A percentile compares a stretch with the other conserved stretches of the same genome.
Evolutionary conservation across 1,284 basidiomycete genomes (phyloP).

Genomic region (Leccinum subrobustum): DNA sequence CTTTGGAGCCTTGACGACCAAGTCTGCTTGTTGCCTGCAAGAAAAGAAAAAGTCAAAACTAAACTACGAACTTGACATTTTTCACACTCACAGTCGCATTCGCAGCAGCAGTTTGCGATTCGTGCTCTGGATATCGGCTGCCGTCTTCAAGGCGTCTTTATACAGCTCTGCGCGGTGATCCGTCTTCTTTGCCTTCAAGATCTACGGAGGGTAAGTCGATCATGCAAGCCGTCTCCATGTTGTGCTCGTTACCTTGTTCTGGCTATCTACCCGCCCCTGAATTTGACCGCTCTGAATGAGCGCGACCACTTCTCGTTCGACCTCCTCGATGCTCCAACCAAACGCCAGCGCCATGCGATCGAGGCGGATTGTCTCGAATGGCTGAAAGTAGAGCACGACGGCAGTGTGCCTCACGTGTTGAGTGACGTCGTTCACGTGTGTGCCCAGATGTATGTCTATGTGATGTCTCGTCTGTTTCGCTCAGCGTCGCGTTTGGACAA

Average conservation of each 20-base stretch:
- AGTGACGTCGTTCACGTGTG: constrained; percentile 61
- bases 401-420: constrained; percentile 69
- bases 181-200: constrained; percentile 70
- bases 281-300: constrained; percentile 77
- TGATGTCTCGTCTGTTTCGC: constrained; percentile 62
- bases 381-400: constrained; percentile 82
- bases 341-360: constrained; percentile 80
- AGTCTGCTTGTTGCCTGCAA: constrained; percentile 65
- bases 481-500: neutral
- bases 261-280: constrained; percentile 76
- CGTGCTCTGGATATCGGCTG: constrained; percentile 63
- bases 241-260: constrained; percentile 60
- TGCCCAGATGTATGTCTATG: constrained; percentile 72
- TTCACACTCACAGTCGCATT: constrained; percentile 67
- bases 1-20: constrained; percentile 52
- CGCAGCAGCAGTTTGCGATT: constrained; percentile 75
- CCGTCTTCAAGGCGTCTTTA: constrained; percentile 68
- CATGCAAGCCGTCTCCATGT: neutral
- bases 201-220: constrained; percentile 38
- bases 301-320: constrained; percentile 66
- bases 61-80: neutral
- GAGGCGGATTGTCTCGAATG: constrained; percentile 78
- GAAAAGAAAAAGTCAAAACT: constrained; percentile 8
- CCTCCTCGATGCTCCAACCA: constrained; percentile 71
- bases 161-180: constrained; percentile 76